Evolutionary conservation across 108 stramenopile species (phyloP), one percentile per base, ranked within the genome.

Genomic region (Discostella stelligeroides): DNA sequence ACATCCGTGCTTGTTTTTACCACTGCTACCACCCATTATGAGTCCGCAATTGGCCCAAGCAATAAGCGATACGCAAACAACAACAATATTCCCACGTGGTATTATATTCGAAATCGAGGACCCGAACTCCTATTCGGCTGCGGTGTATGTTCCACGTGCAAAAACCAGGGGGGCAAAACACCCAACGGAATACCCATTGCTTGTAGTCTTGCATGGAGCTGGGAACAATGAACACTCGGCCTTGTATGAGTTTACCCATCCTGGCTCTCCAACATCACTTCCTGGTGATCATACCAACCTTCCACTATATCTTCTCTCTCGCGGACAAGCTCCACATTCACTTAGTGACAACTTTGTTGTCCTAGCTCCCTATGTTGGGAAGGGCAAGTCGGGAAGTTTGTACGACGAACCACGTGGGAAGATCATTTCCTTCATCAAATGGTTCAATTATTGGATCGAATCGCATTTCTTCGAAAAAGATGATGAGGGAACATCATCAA

Each of bases 271-370:
- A 1, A 57, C 38, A 3, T 65, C 58, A n/a, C 68, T 57, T 28
- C 66, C 64, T 30, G 92, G 92, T 9, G 89, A 94, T 61, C 89
- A 94, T 72, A 77, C 85, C 0, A 86, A 88, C 21, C 82, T 94
- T 13, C 79, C 87, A 48, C 89, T 88, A 7, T 84, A 83, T 46
- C 63, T 94, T 45, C 78, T 94, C 37, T 67, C 75, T 7, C 63
- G 70, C 0, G 40, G 63, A 0, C 66, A 64, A 64, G 92, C 92
- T 30, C 92, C 89, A 24, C 12, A 63, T 6, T 48, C 68, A 1
- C 66, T 91, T 14, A 12, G 69, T 0, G 73, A 93, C 0, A 89
- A 89, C 51, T 91, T 91, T 68, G 79, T 79, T 0, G 80, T 94
- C 0, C 73, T 94, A 21, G 86, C 92, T 28, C 92, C 92, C 0